Evolutionary conservation across 495 filamentous ascomycete species (phyloP), one percentile per base, ranked within the genome.

Genomic region (Talaromyces trachyspermus): DNA sequence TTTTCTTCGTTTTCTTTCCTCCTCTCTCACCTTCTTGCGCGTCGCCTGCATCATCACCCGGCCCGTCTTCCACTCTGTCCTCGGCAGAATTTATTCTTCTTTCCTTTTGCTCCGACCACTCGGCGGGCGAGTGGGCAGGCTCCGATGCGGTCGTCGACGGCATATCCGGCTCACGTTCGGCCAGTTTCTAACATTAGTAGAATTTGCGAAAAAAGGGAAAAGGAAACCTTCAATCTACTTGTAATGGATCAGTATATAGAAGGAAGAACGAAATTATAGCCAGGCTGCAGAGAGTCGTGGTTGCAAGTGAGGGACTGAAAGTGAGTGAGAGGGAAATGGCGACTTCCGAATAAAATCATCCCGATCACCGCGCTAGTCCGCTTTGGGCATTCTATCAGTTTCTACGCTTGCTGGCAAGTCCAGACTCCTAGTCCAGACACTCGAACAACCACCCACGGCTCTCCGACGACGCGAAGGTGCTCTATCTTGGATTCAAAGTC

Each of bases 1-100:
- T 55, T 52, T 24, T 43, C 38, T 30, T 46, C 53, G 47, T 47
- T 52, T 29, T 56, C 61, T 49, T 53, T 40, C 41, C 49, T 55
- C 43, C 43, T 46, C 23, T 52, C 41, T 49, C 44, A 33, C 51
- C 44, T 30, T 54, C 52, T 18, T 18, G 33, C 26, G 43, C 45
- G 30, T 50, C 45, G 24, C 53, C 49, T 14, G 54, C 46, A 4
- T 53, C 41, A 6, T 54, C 17, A 38, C 12, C 27, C 18, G n/a
- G 19, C 26, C 30, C 19, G 8, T 15, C 19, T 25, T 46, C 11
- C 30, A 17, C 42, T 33, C 17, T 9, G 15, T 32, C 42, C 17
- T 29, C 42, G 14, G 15, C 11, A 10, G 18, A 22, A 38, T 25
- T 19, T 19, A 19, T 11, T 4, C 5, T 19, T 42, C 14, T 14